A percentile compares a stretch with the other conserved stretches of the same genome.
Conservation (phyloP, 2,329 filamentous ascomycete genomes). For the Rasamsonia emersonii region DNA sequence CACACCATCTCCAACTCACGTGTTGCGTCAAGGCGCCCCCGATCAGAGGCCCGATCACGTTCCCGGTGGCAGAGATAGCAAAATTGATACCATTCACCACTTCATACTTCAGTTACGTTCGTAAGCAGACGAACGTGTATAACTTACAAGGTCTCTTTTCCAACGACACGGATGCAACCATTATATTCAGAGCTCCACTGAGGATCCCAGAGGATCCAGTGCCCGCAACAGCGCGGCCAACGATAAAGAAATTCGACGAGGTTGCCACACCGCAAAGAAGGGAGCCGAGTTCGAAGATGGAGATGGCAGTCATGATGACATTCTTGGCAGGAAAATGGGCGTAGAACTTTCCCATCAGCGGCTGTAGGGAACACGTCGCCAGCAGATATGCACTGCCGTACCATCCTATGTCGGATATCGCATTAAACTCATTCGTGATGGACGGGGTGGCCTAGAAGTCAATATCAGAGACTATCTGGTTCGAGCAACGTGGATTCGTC, state of each 20-base stretch:
- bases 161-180: conserved; percentile 6
- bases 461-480: too few relatives aligned
- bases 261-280: conserved; percentile 24
- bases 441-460: conserved; percentile 40
- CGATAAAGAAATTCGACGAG: conserved; percentile 24
- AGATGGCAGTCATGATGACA: conserved; percentile 21
- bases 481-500: too few relatives aligned
- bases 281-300: conserved; percentile 31
- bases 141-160: conserved; percentile 9
- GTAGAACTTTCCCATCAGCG: conserved; percentile 38
- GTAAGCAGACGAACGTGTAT: too few relatives aligned
- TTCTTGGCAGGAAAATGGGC: conserved; percentile 20
- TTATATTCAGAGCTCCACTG: conserved; percentile 14
- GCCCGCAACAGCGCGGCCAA: conserved; percentile 28
- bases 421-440: conserved; percentile 32
- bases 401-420: conserved; percentile 18
- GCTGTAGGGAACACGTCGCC: conserved; percentile 35
- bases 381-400: conserved; percentile 25
- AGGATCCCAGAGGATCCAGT: conserved; percentile 22
- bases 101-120: too few relatives aligned
- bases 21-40: conserved; percentile 38
- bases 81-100: conserved; percentile 9
- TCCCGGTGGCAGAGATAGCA: conserved; percentile 6
- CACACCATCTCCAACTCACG: conserved; percentile 38
- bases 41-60: conserved; percentile 25